These are phyloP conservation scores for Torulaspora gathmanii DNA, from an alignment of 805 yeast genomes.

Conservation along the genomic window DNA sequence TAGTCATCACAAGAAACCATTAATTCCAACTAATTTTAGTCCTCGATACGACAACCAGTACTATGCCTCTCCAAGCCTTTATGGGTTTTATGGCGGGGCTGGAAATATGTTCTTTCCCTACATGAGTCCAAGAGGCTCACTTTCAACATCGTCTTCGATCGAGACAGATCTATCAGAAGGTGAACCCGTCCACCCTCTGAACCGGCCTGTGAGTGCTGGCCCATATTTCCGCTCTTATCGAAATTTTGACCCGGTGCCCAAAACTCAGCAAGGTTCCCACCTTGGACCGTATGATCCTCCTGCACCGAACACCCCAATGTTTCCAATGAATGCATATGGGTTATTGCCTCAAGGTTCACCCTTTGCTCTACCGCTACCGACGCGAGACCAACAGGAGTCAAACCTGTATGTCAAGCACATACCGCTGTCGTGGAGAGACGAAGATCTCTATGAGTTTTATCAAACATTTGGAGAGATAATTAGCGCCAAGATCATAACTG, in stretches of 20 bases:
- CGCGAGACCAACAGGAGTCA: conserved; percentile 55
- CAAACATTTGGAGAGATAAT: conserved; percentile 47
- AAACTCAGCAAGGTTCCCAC: conserved; percentile 5
- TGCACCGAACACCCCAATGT: conserved; percentile 2
- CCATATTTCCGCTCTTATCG: conserved; percentile 5
- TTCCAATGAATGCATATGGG: conserved; percentile 8
- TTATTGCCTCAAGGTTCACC: conserved; percentile 7
- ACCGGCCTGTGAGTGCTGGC: conserved; percentile 5
- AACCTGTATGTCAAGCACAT: conserved; percentile 68
- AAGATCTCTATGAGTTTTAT: conserved; percentile 44
- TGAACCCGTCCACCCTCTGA: conserved; percentile 1
- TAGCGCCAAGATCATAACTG: conserved; percentile 53
- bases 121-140: conserved; percentile 2
- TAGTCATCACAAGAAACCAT: conserved; percentile 3
- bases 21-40: not conserved
- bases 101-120: conserved; percentile 7
- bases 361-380: conserved; percentile 32
- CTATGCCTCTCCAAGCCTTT: not conserved
- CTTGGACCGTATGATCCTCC: conserved; percentile 7
- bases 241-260: conserved; percentile 11
- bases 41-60: not conserved
- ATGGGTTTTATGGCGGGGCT: conserved; percentile 6
- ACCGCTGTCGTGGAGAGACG: conserved; percentile 52
- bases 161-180: conserved; percentile 1
- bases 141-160: not conserved